Conservation (phyloP, 2,329 filamentous ascomycete species). For the Aspergillus fischeri region DNA sequence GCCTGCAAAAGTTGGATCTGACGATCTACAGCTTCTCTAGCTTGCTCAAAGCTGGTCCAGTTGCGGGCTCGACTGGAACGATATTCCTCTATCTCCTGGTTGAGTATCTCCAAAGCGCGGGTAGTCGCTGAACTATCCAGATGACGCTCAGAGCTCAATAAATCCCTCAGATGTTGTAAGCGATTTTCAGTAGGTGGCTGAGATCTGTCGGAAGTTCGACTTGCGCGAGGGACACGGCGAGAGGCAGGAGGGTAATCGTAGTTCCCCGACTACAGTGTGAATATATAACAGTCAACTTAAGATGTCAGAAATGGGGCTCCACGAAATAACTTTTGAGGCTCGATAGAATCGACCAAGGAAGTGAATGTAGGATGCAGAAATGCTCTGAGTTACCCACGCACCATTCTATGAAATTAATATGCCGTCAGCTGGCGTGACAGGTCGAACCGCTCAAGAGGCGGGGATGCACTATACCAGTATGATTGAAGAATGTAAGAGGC, state of each 20-base stretch:
- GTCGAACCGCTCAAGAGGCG: slow-evolving; percentile 3
- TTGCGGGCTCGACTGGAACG: slow-evolving; percentile 23
- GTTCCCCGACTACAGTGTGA: slow-evolving; percentile 36
- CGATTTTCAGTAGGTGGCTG: slow-evolving; percentile 21
- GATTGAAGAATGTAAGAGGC: neutral
- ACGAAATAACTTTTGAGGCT: neutral
- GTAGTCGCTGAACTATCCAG: slow-evolving; percentile 23
- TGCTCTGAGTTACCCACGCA: slow-evolving; percentile 7
- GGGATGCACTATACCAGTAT: slow-evolving; percentile 10
- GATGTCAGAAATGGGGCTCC: neutral
- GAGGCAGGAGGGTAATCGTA: slow-evolving; percentile 41
- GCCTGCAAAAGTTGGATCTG: slow-evolving; percentile 21
- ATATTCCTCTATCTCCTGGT: slow-evolving; percentile 36
- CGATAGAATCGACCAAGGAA: neutral
- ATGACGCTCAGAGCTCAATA: slow-evolving; percentile 36
- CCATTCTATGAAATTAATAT: slow-evolving; percentile 12
- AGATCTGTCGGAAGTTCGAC: slow-evolving; percentile 20
- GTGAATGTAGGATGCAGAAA: neutral
- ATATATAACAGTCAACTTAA: slow-evolving; percentile 16
- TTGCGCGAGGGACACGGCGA: slow-evolving; percentile 24
- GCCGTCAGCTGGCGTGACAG: slow-evolving; percentile 2
- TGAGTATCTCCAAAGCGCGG: slow-evolving; percentile 37
- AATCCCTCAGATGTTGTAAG: slow-evolving; percentile 36
- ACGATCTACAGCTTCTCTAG: slow-evolving; percentile 22
- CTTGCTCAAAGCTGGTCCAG: slow-evolving; percentile 23